Base-by-base conservation (phyloP, 192 early-diverging fungal genomes). In the Coemansia aciculifera region DNA sequence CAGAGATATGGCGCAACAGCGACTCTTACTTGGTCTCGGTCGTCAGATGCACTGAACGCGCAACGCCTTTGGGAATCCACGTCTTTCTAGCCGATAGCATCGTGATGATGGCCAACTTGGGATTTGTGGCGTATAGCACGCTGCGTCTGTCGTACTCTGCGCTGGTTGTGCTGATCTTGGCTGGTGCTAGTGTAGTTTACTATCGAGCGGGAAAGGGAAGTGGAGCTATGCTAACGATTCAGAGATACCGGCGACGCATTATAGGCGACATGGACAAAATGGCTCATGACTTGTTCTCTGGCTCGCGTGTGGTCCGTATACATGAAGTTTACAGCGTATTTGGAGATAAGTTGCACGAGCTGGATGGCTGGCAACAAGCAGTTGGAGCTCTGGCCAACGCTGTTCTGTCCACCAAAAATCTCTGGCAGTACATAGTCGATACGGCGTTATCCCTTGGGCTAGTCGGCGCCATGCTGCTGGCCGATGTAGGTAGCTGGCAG, bases 291-390 rank as follows among this genome's bases (percentile, higher is more conserved):
- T 9, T 69, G 38, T 63, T 78, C 37, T 78, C 76, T 10, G 76
- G 76, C 44, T 66, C 71, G 21, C 48, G 49, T 9, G 63, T 67
- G 3, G 71, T 78, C 49, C 76, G 76, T 12, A 72, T 32, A 27
- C 73, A 69, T 24, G 57, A 49, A 5, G 60, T 31, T 0, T 78
- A 66, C 39, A 40, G 42, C 21, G 43, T 24, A 21, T 65, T 78
- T 56, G 63, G 27, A 15, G 38, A 46, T 2, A 17, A 24, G 44
- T 38, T 78, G 13, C 31, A 46, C 21, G 27, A 17, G 42, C 56
- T 62, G 17, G 59, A 64, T 56, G 38, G 56, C 48, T 5, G 39
- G 62, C 17, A 54, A 57, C 17, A 42, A 69, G 44, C 75, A 63
- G 27, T 17, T 7, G 54, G 54, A 19, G 54, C 13, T 6, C 42